A percentile compares a stretch with the other conserved stretches of the same genome.
These are phyloP conservation scores for Fusarium equiseti DNA, from an alignment of 2,329 filamentous ascomycete species.

Conservation along the genomic window DNA sequence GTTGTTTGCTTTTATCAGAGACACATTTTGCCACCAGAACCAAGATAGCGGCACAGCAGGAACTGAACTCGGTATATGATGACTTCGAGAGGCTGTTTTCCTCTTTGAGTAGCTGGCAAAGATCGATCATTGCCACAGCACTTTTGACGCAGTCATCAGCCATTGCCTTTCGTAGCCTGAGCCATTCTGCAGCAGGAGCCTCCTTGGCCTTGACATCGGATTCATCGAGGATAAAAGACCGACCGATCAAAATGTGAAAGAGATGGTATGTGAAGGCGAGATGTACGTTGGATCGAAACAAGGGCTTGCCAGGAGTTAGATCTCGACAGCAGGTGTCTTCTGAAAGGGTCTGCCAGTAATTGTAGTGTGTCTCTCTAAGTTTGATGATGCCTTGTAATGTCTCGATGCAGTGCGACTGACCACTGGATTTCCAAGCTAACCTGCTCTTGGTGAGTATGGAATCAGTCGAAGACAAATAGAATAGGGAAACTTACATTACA, in stretches of 20 bases:
- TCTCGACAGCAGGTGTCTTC: conserved; percentile 35
- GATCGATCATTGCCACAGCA: conserved; percentile 21
- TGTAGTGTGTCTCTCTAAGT: conserved; percentile 16
- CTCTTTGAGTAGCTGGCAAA: conserved; percentile 32
- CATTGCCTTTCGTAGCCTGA: conserved; percentile 6
- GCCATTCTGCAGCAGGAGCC: conserved; percentile 11
- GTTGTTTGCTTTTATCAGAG: conserved; percentile 7
- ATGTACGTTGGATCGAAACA: conserved; percentile 42
- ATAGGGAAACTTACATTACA: conserved; percentile 19
- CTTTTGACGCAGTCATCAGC: conserved; percentile 33
- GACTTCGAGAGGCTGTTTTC: conserved; percentile 38
- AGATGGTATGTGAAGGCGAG: conserved; percentile 40
- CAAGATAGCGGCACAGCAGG: conserved; percentile 38
- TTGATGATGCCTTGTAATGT: conserved; percentile 13
- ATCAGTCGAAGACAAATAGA: neutral
- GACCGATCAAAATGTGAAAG: conserved; percentile 37
- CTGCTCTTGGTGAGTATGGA: neutral
- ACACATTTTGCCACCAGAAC: conserved; percentile 31
- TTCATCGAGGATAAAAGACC: conserved; percentile 41
- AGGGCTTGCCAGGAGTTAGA: conserved; percentile 29
- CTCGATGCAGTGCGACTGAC: neutral
- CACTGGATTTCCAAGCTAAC: conserved; percentile 20
- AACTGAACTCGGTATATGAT: conserved; percentile 43
- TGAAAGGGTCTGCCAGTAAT: conserved; percentile 32
- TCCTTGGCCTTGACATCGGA: neutral